These are phyloP conservation scores for Cryptosporidium sp. DNA, from an alignment of 169 alveolate genomes.

Conservation along the genomic window DNA sequence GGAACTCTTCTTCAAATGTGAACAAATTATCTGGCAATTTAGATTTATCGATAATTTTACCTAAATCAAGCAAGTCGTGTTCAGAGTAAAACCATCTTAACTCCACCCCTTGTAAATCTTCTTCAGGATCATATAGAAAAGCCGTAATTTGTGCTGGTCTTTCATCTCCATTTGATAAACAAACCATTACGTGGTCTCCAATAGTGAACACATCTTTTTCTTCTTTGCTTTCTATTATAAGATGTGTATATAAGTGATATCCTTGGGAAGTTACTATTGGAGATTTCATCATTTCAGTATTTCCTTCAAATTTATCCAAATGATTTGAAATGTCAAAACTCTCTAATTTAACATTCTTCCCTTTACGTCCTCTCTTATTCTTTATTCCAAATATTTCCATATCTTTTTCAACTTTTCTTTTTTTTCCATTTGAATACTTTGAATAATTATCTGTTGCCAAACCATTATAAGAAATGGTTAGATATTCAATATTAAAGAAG, in stretches of 20 bases:
- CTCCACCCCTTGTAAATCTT: constrained; percentile 66
- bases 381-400: neutral
- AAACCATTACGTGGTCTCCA: constrained; percentile 71
- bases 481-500: constrained; percentile 15
- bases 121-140: constrained; percentile 66
- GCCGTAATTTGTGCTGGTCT: constrained; percentile 76
- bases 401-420: neutral
- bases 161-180: constrained; percentile 67
- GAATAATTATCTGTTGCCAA: neutral
- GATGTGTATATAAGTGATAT: constrained; percentile 49
- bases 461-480: neutral
- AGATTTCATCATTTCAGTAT: constrained; percentile 14
- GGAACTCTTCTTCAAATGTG: constrained; percentile 51
- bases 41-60: constrained; percentile 48
- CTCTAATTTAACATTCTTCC: neutral
- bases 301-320: neutral
- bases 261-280: constrained; percentile 69
- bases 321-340: neutral
- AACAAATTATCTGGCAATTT: constrained; percentile 42
- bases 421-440: neutral
- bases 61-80: constrained; percentile 41
- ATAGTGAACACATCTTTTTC: constrained; percentile 37
- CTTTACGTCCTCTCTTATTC: constrained; percentile 1
- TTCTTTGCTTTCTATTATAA: constrained; percentile 27
- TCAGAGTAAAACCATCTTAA: constrained; percentile 74